Evolutionary conservation across 1,139 yeast species (phyloP).

Genomic region (Taiozyma sp.): DNA sequence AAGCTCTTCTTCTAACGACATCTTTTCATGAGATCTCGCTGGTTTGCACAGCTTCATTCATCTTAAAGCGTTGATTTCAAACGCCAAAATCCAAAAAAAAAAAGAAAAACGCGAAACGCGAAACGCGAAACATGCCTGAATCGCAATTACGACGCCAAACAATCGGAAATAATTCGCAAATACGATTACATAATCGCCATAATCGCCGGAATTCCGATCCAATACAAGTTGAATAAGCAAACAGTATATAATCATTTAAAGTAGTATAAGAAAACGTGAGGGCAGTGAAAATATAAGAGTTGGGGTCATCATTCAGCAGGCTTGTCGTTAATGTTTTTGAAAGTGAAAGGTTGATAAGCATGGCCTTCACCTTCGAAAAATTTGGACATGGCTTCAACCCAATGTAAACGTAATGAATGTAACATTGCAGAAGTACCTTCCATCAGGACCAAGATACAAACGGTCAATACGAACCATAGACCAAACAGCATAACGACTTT

Average conservation of each 20-base stretch:
- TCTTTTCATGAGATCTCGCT: background rate
- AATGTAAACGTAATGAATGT: conserved; percentile 77
- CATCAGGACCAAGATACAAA: conserved; percentile 71
- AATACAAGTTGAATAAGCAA: background rate
- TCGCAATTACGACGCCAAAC: background rate
- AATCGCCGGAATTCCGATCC: no score
- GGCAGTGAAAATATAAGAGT: background rate
- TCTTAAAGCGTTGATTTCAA: background rate
- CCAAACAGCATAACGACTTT: conserved; percentile 48
- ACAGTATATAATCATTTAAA: background rate
- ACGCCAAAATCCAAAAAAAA: no score
- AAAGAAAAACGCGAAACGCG: background rate
- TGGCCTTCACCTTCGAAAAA: conserved; percentile 82
- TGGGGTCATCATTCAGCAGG: background rate
- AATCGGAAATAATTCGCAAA: background rate
- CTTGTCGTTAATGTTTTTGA: conserved; percentile 25
- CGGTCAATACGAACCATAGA: conserved; percentile 76
- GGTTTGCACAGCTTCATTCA: background rate
- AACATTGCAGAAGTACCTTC: conserved; percentile 89
- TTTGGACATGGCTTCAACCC: conserved; percentile 88
- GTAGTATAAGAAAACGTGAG: background rate
- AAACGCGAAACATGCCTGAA: background rate
- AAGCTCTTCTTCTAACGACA: conserved; percentile 12
- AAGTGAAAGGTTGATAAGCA: conserved; percentile 66
- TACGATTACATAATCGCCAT: background rate